phyloP scores from a whole-genome alignment of 225 moss, liverwort and hornwort species.

The Bryum argenteum region DNA sequence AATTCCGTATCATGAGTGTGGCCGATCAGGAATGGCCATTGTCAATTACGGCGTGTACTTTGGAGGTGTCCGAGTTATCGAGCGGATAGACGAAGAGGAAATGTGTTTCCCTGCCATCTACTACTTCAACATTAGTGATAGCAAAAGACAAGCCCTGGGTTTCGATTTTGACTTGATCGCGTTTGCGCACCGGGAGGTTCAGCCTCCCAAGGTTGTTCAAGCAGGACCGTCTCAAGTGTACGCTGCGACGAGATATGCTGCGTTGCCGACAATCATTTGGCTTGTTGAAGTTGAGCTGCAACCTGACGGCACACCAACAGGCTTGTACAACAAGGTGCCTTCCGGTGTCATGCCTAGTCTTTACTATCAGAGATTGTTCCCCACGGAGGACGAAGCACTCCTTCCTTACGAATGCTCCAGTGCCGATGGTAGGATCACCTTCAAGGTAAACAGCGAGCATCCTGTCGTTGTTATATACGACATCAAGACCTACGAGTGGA shows the following conservation, averaged over 20 bases:
- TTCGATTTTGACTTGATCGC: conserved; percentile 44
- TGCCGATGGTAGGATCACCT: conserved; percentile 39
- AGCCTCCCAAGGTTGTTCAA: conserved; percentile 57
- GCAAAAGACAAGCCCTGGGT: conserved; percentile 38
- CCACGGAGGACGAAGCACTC: conserved; percentile 48
- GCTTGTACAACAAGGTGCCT: conserved; percentile 36
- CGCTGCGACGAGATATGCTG: conserved; percentile 46
- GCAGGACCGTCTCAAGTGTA: conserved; percentile 51
- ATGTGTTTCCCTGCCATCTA: conserved; percentile 44
- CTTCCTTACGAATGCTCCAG: conserved; percentile 45
- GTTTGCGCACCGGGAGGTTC: conserved; percentile 46
- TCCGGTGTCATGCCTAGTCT: conserved; percentile 49
- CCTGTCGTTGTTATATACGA: conserved; percentile 45
- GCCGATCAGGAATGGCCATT: conserved; percentile 60
- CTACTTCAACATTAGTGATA: conserved; percentile 63
- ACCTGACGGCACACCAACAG: conserved; percentile 46
- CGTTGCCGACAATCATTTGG: conserved; percentile 63
- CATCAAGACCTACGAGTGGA: conserved; percentile 41
- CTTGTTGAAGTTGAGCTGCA: conserved; percentile 55
- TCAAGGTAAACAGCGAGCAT: conserved; percentile 48
- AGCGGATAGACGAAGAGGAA: conserved; percentile 43
- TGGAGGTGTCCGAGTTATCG: conserved; percentile 41
- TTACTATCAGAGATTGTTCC: conserved; percentile 48
- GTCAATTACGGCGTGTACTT: conserved; percentile 58
- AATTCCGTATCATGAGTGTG: conserved; percentile 48